Conservation (phyloP, 1,284 basidiomycete species). For the Neolentinus lepideus region DNA sequence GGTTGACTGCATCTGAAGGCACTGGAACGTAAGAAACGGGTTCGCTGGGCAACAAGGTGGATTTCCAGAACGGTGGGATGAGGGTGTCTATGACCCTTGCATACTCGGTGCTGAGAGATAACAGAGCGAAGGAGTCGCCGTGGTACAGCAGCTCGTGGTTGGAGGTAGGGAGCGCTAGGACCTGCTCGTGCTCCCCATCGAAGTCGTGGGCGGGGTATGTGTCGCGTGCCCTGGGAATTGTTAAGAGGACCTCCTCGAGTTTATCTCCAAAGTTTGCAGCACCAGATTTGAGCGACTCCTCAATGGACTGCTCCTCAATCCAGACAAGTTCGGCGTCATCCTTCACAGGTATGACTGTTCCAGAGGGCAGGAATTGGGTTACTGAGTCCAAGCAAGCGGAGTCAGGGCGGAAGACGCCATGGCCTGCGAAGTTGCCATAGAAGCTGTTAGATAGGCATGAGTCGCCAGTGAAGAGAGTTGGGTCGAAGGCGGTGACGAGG, state of each 20-base stretch:
- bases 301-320: conserved; percentile 8
- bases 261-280: conserved; percentile 13
- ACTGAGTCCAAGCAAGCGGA: conserved; percentile 28
- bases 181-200: conserved; percentile 15
- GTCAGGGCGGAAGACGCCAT: conserved; percentile 42
- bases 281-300: conserved; percentile 5
- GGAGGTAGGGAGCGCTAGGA: conserved; percentile 18
- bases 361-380: conserved; percentile 8
- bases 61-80: conserved; percentile 58
- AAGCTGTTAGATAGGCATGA: conserved; percentile 44
- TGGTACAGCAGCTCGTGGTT: conserved; percentile 30
- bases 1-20: conserved; percentile 37
- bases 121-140: conserved; percentile 33
- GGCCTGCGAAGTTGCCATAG: conserved; percentile 43
- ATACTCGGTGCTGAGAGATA: conserved; percentile 32
- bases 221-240: conserved; percentile 5
- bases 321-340: background rate
- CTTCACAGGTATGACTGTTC: background rate
- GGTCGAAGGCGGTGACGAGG: conserved; percentile 17
- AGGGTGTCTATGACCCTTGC: conserved; percentile 36
- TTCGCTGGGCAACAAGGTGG: conserved; percentile 38
- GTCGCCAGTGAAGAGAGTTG: conserved; percentile 10
- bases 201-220: conserved; percentile 15
- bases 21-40: conserved; percentile 48
- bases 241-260: conserved; percentile 24